Evolutionary conservation across 345 rosid species (phyloP), one percentile per base, ranked within the genome.

Genomic region (Linum trigynum): DNA sequence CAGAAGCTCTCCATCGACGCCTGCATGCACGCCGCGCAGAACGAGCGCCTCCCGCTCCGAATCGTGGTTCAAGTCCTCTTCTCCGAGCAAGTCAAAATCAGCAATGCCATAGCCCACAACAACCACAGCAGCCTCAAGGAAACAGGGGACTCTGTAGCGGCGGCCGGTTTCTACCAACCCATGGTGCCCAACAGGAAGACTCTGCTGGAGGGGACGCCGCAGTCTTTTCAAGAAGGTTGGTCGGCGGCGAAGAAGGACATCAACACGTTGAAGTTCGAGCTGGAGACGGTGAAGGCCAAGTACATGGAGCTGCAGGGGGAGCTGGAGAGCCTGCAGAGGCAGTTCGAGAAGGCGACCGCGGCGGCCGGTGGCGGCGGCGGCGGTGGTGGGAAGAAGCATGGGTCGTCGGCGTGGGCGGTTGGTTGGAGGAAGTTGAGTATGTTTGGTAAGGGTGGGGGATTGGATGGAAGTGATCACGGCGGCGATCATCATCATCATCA

Each of bases 161-260:
- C 83, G 1, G 95, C 86, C 39, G 62, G 73, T 38, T 78, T 79
- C 35, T 86, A 77, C 81, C 97, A 90, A 58, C 95, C 94, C 1
- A 68, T 90, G 86, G 74, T 86, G 53, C 76, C 85, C 0, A 94
- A 88, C 76, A 76, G 96, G 1, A 94, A 90, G 71, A 85, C 97
- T 38, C 73, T 94, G 65, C 89, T 94, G 39, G 97, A 94, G 58
- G 92, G 86, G 5, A 85, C 95, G 40, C 99, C 97, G 0, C 92
- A 78, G 66, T 94, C 99, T 2, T 90, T 94, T 79, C 99, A 90
- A 77, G 97, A 94, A 88, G 99, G 95, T 1, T 90, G 99, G 99
- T 70, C 86, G 5, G 74, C 92, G 0, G 97, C 99, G 0, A 90
- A 90, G 80, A 90, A 90, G 72, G 98, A 92, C 74, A 90, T 92